A percentile compares a stretch with the other conserved stretches of the same genome.
phyloP scores from a whole-genome alignment of 805 yeast species.

The Hemisphaericaspora nanyangensis region DNA sequence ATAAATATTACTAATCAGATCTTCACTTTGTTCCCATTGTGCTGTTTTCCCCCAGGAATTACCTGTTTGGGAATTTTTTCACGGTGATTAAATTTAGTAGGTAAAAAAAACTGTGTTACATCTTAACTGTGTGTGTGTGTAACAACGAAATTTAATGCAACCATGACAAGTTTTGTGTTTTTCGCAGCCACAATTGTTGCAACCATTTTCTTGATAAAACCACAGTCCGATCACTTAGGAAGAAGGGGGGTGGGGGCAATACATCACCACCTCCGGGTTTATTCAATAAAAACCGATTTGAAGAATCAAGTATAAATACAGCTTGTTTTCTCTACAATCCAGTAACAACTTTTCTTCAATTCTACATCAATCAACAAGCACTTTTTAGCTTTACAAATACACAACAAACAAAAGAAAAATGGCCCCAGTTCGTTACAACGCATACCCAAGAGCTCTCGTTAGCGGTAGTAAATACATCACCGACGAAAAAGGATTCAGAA shows the following conservation, averaged over 20 bases:
- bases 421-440: constrained; percentile 10
- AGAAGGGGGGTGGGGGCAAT: too few species aligned
- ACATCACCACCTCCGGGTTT: too few species aligned
- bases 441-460: constrained; percentile 4
- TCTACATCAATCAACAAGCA: neutral
- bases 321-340: neutral
- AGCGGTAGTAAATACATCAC: constrained; percentile 6
- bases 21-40: too few species aligned
- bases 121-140: too few species aligned
- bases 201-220: neutral
- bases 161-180: too few species aligned
- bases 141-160: too few species aligned
- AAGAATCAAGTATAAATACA: neutral
- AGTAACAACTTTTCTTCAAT: neutral
- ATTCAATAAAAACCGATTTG: neutral
- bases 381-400: neutral
- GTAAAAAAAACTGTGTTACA: too few species aligned
- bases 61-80: too few species aligned
- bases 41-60: too few species aligned
- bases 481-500: constrained; percentile 10
- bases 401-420: constrained; percentile 6
- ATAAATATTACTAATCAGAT: too few species aligned
- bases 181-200: neutral
- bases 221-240: neutral
- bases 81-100: too few species aligned